Percentiles rank a stretch among this genome's conserved stretches.
Conservation (phyloP, 768 basidiomycete genomes). For the Pisolithus microcarpus region DNA sequence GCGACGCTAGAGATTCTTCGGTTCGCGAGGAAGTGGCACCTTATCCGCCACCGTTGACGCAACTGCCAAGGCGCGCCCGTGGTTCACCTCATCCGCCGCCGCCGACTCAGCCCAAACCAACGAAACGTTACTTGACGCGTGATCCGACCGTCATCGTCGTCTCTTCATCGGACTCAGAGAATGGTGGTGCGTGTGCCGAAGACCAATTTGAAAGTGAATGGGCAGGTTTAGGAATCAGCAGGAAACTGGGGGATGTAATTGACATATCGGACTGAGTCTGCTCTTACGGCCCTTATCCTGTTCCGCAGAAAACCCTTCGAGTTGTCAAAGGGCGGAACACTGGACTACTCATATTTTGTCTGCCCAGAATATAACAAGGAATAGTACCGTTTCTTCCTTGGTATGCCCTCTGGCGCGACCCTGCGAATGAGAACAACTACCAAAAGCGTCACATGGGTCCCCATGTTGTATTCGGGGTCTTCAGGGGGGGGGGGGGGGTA, state of each 20-base stretch:
- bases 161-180: neutral
- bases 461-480: too few species aligned
- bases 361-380: too few species aligned
- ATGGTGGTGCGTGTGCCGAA: neutral
- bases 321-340: too few species aligned
- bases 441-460: too few species aligned
- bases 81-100: neutral
- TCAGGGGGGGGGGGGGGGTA: too few species aligned
- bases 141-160: neutral
- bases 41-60: constrained; percentile 4
- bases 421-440: too few species aligned
- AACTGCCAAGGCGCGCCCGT: neutral
- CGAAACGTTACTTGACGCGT: neutral
- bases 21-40: constrained; percentile 9
- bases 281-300: neutral
- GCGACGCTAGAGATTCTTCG: constrained; percentile 10
- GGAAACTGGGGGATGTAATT: neutral
- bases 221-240: too few species aligned
- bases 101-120: constrained; percentile 8
- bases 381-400: too few species aligned
- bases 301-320: too few species aligned
- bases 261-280: neutral
- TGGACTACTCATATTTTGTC: too few species aligned
- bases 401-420: too few species aligned
- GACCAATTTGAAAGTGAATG: too few species aligned